Evolutionary conservation across 116 monocot species (phyloP), one percentile per base, ranked within the genome.

Genomic region (Zostera marina): DNA sequence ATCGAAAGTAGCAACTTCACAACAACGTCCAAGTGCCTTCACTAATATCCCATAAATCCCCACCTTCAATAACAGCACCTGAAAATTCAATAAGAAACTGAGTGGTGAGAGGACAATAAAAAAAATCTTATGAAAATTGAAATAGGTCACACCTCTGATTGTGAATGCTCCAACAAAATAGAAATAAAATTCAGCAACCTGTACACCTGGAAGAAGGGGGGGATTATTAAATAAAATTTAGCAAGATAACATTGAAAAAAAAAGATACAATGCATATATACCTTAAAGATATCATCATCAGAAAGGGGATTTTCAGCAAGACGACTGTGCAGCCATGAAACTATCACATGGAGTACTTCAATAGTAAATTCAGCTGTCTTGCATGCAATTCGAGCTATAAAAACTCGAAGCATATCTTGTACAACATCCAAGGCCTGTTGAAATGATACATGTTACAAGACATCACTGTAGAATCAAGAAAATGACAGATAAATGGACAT

Each of bases 401-500:
- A 76, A 65, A 90, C 74, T 44, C 86, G 80, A 75, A 98, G 90
- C 90, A 90, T 83, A 47, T 98, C 90, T 71, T 83, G 86, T 56
- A 98, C 64, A 47, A 81, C 86, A 46, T 73, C 66, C 74, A 98
- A 76, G 11, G 76, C 74, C 98, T 98, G 68, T 11, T 61, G 10
- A 62, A 52, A 14, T 10, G 47, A 41, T 15, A 20, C 14, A 44
- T 9, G 11, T 22, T 15, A 25, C 13, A 5, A 44, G 11, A 4
- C 12, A 46, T 45, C 47, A 47, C 13, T 24, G 1, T 1, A 8
- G 14, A 46, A 22, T 9, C 15, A 48, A n/a, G 20, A 20, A 19
- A 23, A 32, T 22, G n/a, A 38, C 14, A 11, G 24, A 52, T 9
- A 17, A 42, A 2, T 14, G 47, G 42, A 11, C 8, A 66, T 16